Evolutionary conservation across 768 basidiomycete species (phyloP).

Genomic region (Termitomyces bulborhizus): DNA sequence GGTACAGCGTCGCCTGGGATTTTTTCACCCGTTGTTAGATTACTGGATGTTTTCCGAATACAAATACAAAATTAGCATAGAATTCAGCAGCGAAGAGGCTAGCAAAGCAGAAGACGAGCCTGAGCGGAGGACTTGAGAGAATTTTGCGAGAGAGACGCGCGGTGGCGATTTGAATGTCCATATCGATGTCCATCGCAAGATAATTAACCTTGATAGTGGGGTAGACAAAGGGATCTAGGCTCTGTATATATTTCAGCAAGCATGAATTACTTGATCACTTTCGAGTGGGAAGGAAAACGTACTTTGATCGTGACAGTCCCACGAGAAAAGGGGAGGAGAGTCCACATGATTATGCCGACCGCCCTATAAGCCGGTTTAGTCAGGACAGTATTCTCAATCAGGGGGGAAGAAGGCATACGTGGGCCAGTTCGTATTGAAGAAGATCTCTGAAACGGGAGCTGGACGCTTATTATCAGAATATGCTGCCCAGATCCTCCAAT

Average conservation of each 20-base stretch:
- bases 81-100: neutral
- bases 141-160: constrained; percentile 34
- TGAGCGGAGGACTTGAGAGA: neutral
- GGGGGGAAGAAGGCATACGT: constrained; percentile 22
- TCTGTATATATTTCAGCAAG: constrained; percentile 19
- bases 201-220: constrained; percentile 46
- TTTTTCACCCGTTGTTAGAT: constrained; percentile 22
- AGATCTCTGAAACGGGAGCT: constrained; percentile 44
- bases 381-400: neutral
- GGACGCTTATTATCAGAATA: neutral
- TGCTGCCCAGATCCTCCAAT: neutral
- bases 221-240: constrained; percentile 38
- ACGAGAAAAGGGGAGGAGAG: constrained; percentile 48
- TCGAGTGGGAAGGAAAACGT: neutral
- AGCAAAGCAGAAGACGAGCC: neutral
- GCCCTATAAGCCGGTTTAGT: constrained; percentile 18
- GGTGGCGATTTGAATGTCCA: constrained; percentile 43
- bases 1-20: constrained; percentile 36
- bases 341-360: constrained; percentile 47
- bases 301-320: constrained; percentile 45
- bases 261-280: neutral
- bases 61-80: neutral
- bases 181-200: constrained; percentile 42
- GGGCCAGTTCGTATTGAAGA: constrained; percentile 40
- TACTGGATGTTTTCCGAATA: neutral